These are phyloP conservation scores for Sclerotinia subarctica DNA, from an alignment of 2,329 filamentous ascomycete genomes.

Conservation along the genomic window DNA sequence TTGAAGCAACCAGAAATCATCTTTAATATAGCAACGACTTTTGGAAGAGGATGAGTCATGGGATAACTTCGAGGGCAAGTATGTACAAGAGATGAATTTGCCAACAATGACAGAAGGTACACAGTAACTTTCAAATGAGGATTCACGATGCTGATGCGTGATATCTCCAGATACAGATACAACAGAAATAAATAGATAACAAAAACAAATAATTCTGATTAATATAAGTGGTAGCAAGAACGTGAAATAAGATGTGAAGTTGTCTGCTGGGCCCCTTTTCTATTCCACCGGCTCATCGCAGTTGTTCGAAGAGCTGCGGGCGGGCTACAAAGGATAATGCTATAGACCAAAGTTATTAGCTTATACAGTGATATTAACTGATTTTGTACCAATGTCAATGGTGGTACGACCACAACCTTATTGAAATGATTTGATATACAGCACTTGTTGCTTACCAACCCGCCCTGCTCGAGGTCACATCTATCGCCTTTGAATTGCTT, in stretches of 20 bases:
- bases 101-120: neutral
- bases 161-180: neutral
- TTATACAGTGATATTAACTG: neutral
- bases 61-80: neutral
- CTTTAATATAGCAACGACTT: no score
- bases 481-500: neutral
- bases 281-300: no score
- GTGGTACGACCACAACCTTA: no score
- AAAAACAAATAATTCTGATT: no score
- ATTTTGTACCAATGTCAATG: neutral
- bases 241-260: neutral
- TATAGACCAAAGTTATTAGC: no score
- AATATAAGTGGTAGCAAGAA: no score
- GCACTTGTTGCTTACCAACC: neutral
- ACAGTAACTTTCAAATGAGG: neutral
- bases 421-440: neutral
- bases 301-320: no score
- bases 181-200: neutral
- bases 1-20: neutral
- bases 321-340: no score
- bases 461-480: neutral
- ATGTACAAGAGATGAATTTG: neutral
- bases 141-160: neutral
- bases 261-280: neutral
- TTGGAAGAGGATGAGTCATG: neutral